phyloP scores from a whole-genome alignment of 108 stramenopile species.

The Schizochytrium sp. region DNA sequence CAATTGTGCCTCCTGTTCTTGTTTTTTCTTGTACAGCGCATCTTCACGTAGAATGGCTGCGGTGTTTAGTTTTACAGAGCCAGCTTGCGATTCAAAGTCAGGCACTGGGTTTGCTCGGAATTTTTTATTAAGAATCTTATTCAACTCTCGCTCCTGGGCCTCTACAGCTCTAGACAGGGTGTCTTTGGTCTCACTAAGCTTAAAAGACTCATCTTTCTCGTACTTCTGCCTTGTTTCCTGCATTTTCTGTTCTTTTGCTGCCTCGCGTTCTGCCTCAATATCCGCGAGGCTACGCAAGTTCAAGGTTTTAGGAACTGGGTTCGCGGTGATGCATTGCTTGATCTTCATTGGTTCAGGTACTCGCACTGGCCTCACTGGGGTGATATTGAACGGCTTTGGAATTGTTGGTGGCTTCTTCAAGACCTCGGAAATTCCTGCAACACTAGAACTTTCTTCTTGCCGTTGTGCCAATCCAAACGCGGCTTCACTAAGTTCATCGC shows the following conservation, averaged over 20 bases:
- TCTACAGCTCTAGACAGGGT: slow-evolving; percentile 53
- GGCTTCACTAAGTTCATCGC: slow-evolving; percentile 25
- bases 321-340: slow-evolving; percentile 63
- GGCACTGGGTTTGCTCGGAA: slow-evolving; percentile 63
- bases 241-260: slow-evolving; percentile 58
- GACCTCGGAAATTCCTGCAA: not conserved
- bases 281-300: slow-evolving; percentile 60
- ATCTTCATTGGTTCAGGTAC: slow-evolving; percentile 77
- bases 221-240: slow-evolving; percentile 57
- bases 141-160: slow-evolving; percentile 67
- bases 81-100: slow-evolving; percentile 61
- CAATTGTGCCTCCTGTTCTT: slow-evolving; percentile 74
- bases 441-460: not conserved
- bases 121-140: slow-evolving; percentile 61
- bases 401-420: slow-evolving; percentile 65
- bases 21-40: slow-evolving; percentile 75
- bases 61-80: slow-evolving; percentile 74
- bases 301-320: slow-evolving; percentile 61
- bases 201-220: not conserved
- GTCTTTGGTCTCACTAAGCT: not conserved
- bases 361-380: slow-evolving; percentile 62
- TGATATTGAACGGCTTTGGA: slow-evolving; percentile 66
- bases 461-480: slow-evolving; percentile 8
- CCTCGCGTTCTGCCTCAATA: slow-evolving; percentile 62
- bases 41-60: slow-evolving; percentile 79